phyloP scores from a whole-genome alignment of 148 eudicot species.

The Chenopodium quinoa region DNA sequence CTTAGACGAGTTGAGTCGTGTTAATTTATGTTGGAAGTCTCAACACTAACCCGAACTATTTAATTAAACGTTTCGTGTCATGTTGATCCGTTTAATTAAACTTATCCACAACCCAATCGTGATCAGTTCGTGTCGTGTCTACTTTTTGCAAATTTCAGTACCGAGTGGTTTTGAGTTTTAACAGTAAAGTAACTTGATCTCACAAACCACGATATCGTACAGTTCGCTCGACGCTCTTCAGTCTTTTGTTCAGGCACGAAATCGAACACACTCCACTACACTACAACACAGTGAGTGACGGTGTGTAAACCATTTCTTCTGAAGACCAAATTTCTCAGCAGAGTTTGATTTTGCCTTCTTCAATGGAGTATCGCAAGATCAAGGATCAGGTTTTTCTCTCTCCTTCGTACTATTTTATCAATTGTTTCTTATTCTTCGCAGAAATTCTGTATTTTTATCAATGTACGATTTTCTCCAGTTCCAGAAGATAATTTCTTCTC shows the following conservation, averaged over 20 bases:
- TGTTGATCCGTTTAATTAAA: too few relatives aligned
- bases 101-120: too few relatives aligned
- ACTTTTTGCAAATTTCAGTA: too few relatives aligned
- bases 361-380: conserved; percentile 81
- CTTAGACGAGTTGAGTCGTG: too few relatives aligned
- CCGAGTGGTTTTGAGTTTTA: too few relatives aligned
- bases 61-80: too few relatives aligned
- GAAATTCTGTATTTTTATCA: too few relatives aligned
- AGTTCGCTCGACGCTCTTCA: too few relatives aligned
- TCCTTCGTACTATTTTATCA: neutral
- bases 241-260: neutral
- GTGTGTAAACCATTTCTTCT: neutral
- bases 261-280: neutral
- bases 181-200: neutral
- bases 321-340: neutral
- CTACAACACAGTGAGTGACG: neutral
- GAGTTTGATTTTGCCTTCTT: neutral
- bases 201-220: neutral
- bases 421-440: too few relatives aligned
- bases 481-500: neutral
- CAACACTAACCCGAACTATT: too few relatives aligned
- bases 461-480: neutral
- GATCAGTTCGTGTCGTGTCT: too few relatives aligned
- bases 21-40: too few relatives aligned
- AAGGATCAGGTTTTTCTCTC: conserved; percentile 59